Evolutionary conservation across 352 stramenopile genomes (phyloP), one percentile per base, ranked within the genome.

Genomic region (Pelagophyceae sp.): DNA sequence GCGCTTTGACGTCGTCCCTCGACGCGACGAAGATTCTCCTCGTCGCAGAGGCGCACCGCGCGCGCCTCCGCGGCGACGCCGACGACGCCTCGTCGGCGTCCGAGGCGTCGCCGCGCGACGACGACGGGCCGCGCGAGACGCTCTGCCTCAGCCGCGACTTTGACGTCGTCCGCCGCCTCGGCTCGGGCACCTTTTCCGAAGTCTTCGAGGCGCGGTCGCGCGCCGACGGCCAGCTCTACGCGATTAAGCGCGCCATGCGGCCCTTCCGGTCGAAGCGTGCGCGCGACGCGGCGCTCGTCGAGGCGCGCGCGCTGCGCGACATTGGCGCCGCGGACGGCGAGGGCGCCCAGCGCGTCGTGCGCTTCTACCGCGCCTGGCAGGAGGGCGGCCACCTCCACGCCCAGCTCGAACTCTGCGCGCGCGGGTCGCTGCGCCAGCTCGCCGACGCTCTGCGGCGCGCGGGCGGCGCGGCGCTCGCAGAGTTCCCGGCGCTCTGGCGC

Each of bases 281-380:
- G 64, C 63, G 76, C 25, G 76, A 79, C 25, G 64, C n/a, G 23
- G 38, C 75, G 27, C 37, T 79, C 51, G 65, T 72, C 33, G 76
- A 79, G 54, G 63, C 65, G 6, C 19, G 32, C 1, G 35, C 64
- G 1, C 72, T 79, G 32, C 45, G 75, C 40, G 27, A 23, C 45
- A 19, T 79, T 31, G 45, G 45, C 45, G 11, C 45, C 23, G 23
- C 23, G 45, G 75, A 38, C 2, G 1, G 17, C 23, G 19, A 3
- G 15, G 45, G 35, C 31, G 72, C 50, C 33, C 11, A 38, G 6
- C 23, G 63, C 60, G 83, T 95, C 50, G 82, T 95, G 17, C 82
- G 86, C 20, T 94, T 93, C 79, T 87, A 91, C 77, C 87, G 90
- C 76, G 90, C 91, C 0, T 96, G 91, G 91, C 90, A 95, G 80